Base-by-base conservation (phyloP, 306 rosid species). In the Vigna mungo region DNA sequence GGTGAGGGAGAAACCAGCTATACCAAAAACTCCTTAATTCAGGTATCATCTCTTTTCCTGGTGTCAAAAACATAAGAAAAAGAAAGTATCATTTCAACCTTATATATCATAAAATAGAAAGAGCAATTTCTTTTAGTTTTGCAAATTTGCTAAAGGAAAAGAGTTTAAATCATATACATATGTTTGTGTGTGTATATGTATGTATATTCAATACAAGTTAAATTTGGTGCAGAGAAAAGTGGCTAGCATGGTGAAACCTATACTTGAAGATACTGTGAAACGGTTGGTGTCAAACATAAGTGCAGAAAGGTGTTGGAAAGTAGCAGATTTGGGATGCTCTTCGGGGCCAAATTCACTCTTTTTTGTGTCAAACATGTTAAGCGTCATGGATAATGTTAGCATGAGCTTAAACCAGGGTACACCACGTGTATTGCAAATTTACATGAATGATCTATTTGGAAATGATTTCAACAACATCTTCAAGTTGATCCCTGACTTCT, bases 391-490 rank as follows among this genome's bases (percentile, higher is more conserved):
- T 4, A 51, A 34, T 0, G 27, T 27, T 0, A 74, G 68, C 36
- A 6, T 1, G 0, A 52, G 62, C 49, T 75, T 66, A 4, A 15
- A 44, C 13, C 72, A 51, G 20, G 2, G 1, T 0, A 17, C 36
- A 3, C 17, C 78, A 34, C 75, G 81, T 0, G 10, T 37, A 14
- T 60, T 85, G 12, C 94, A 84, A 75, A 66, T 82, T 1, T 85
- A 83, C 30, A 61, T 88, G 1, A 90, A 90, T 15, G 90, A 88
- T 71, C 81, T 90, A 16, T 88, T 80, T 0, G 74, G 27, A 12
- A 90, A 88, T 17, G 95, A 90, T 68, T 90, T 88, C 85, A 88
- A 88, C 18, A 39, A 79, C 3, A 25, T 88, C 2, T 84, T 88
- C 46, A 67, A 55, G 52, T 70, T 82, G 1, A 47, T 88, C 2